Conservation (phyloP, 2,329 filamentous ascomycete genomes). For the Cercospora janseana region DNA sequence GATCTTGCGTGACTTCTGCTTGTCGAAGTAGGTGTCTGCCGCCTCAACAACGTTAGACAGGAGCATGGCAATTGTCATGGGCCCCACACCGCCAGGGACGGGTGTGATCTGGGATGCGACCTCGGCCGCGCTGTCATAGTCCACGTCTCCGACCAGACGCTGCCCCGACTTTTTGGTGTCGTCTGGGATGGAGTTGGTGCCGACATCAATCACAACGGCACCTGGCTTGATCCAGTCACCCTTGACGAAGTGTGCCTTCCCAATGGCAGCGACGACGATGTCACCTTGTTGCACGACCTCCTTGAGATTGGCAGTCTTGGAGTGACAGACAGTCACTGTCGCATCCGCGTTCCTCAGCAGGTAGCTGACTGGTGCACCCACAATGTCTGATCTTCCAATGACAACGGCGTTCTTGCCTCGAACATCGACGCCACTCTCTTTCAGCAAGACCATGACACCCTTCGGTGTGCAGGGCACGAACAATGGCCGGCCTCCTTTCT, state of each 20-base stretch:
- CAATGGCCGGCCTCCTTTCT: conserved; percentile 82
- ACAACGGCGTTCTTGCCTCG: conserved; percentile 93
- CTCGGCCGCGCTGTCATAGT: conserved; percentile 78
- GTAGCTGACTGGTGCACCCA: conserved; percentile 94
- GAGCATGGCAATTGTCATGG: conserved; percentile 99
- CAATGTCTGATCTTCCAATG: conserved; percentile 91
- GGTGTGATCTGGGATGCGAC: conserved; percentile 93
- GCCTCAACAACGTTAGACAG: conserved; percentile 92
- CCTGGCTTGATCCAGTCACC: conserved; percentile 94
- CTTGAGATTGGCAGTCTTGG: conserved; percentile 72
- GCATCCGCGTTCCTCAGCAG: conserved; percentile 93
- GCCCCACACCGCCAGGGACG: conserved; percentile 92
- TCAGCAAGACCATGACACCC: conserved; percentile 89
- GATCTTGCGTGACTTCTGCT: conserved; percentile 75
- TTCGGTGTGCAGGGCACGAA: conserved; percentile 96
- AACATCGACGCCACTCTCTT: conserved; percentile 78
- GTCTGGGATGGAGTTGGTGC: conserved; percentile 93
- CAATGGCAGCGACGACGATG: conserved; percentile 88
- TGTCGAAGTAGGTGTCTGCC: conserved; percentile 75
- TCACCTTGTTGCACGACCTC: conserved; percentile 79
- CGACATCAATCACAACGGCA: conserved; percentile 94
- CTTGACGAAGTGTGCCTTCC: conserved; percentile 81
- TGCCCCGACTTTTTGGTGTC: conserved; percentile 86
- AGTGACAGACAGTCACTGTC: conserved; percentile 95
- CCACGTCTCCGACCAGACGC: conserved; percentile 90